Evolutionary conservation across 352 stramenopile species (phyloP), one percentile per base, ranked within the genome.

Genomic region (Globisporangium ultimum): DNA sequence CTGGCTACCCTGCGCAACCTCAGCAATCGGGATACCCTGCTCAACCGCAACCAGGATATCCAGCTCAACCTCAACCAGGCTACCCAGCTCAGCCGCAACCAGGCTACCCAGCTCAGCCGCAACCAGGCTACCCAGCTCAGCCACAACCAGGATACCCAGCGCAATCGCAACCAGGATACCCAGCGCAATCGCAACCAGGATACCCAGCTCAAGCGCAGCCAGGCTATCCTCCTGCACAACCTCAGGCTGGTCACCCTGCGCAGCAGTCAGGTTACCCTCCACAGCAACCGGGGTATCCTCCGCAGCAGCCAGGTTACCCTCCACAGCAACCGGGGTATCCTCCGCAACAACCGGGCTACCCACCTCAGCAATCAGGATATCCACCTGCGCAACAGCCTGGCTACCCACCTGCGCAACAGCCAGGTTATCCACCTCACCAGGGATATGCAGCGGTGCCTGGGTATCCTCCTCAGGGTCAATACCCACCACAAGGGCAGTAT

Each of bases 301-400:
- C 53, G 12, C 60, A 54, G 48, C 50, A 55, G 47, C 24, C 53
- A 34, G n/a, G 20, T 7, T 45, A 54, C 20, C 63, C 63, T 13
- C 63, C 52, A 6, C 42, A 59, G 14, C 58, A 65, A 45, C 48
- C 42, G 13, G 49, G 51, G 14, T 66, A 72, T n/a, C 40, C 40
- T 45, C 55, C 67, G 0, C 64, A 71, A 34, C 61, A 70, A 45
- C 48, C 61, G 10, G 59, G 65, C 0, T 71, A 73, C 21, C 60
- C 71, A 40, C 55, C 55, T 2, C 57, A 55, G 0, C 65, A 73
- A 41, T 34, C 50, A 20, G 36, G 64, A 36, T 76, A 74, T 17
- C 67, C 70, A 8, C 52, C 60, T 22, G 59, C 71, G 32, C 70
- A 78, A 21, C 69, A 70, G 22, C 47, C 50, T 48, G 60, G 58